Conservation (phyloP, 225 moss, liverwort and hornwort species). For the Pseudisothecium myosuroides region DNA sequence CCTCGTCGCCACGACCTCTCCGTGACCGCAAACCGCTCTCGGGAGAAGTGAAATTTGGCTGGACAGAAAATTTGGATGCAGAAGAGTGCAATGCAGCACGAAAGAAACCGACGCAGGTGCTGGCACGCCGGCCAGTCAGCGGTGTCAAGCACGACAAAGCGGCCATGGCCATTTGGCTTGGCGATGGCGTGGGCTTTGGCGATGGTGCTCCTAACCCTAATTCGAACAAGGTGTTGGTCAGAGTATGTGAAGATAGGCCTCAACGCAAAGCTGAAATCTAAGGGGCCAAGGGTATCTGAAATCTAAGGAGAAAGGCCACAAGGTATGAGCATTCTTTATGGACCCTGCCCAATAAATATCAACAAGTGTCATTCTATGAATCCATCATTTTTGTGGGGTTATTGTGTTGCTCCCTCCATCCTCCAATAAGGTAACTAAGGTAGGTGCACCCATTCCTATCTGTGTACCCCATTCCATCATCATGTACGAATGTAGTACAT, state of each 20-base stretch:
- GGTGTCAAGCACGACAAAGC: constrained; percentile 31
- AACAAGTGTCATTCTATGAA: background rate
- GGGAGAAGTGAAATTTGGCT: background rate
- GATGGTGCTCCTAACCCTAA: constrained; percentile 5
- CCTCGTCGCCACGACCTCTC: background rate
- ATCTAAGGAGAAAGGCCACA: background rate
- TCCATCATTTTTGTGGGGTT: background rate
- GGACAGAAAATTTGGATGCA: background rate
- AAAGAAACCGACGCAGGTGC: constrained; percentile 11
- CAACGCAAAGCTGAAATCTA: background rate
- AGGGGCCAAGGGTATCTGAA: background rate
- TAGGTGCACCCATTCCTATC: too few relatives aligned
- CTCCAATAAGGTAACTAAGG: too few relatives aligned
- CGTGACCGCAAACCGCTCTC: constrained; percentile 5
- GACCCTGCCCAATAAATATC: background rate
- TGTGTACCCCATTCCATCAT: too few relatives aligned
- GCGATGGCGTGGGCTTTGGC: background rate
- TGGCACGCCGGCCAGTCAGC: constrained; percentile 14
- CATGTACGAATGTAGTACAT: too few relatives aligned
- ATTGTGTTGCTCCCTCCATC: background rate
- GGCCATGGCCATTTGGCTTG: constrained; percentile 25
- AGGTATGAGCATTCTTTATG: background rate
- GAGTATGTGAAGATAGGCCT: background rate
- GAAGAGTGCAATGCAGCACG: constrained; percentile 3
- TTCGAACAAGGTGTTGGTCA: background rate